Conservation (phyloP, 768 basidiomycete species). For the Agaricus bisporus region DNA sequence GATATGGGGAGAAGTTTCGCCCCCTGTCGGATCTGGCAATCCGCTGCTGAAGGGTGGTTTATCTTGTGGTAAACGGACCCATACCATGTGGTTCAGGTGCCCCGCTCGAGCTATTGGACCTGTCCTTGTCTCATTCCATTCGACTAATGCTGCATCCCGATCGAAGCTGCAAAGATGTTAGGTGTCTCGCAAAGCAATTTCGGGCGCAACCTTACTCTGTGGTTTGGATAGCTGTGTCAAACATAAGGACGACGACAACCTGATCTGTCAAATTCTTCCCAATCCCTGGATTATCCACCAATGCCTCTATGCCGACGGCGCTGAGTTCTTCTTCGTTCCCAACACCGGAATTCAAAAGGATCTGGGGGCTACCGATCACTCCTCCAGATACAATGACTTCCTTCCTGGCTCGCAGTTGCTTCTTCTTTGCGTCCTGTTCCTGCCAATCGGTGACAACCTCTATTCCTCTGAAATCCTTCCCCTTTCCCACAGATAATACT, state of each 20-base stretch:
- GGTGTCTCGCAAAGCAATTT: neutral
- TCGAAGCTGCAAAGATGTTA: constrained; percentile 2
- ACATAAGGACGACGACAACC: neutral
- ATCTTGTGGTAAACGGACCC: neutral
- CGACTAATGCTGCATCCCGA: neutral
- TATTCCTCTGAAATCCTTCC: constrained; percentile 18
- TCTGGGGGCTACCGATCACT: neutral
- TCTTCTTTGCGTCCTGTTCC: neutral
- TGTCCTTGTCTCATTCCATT: constrained; percentile 2
- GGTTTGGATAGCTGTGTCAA: neutral
- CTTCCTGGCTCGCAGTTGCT: neutral
- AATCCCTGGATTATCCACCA: constrained; percentile 7
- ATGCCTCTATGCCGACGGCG: neutral
- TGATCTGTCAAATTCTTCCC: constrained; percentile 8
- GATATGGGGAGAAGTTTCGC: neutral
- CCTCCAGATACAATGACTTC: constrained; percentile 2
- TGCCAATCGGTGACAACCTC: constrained; percentile 13
- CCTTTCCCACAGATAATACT: constrained; percentile 8
- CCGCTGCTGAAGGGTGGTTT: neutral
- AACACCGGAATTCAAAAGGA: constrained; percentile 4
- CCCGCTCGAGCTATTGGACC: neutral
- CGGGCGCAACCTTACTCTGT: neutral
- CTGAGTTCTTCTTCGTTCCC: neutral
- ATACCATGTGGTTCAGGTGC: neutral
- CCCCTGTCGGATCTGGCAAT: neutral